A percentile compares a stretch with the other conserved stretches of the same genome.
Conservation (phyloP, 2,329 filamentous ascomycete genomes). For the Xylaria sp. region DNA sequence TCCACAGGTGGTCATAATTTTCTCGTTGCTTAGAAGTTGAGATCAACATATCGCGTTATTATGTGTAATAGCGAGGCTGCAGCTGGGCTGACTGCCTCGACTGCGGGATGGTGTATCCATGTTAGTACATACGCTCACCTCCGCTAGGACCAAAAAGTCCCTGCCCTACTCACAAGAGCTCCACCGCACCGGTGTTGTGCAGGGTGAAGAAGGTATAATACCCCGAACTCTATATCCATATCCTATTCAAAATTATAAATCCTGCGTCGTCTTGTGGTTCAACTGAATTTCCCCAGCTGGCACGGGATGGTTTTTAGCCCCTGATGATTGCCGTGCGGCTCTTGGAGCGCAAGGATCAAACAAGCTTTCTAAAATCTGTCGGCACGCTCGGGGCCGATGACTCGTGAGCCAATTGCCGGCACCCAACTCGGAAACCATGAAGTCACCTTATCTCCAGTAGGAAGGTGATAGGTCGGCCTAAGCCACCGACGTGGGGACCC, state of each 20-base stretch:
- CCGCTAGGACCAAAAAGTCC: constrained; percentile 3
- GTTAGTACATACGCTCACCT: constrained; percentile 3
- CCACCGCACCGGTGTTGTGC: constrained; percentile 12
- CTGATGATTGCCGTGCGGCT: constrained; percentile 32
- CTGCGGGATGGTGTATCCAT: constrained; percentile 8
- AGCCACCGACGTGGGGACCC: constrained; percentile 17
- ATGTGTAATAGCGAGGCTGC: constrained; percentile 30
- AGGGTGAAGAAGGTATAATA: neutral
- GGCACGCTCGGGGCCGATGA: constrained; percentile 21
- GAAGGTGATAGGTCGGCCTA: constrained; percentile 18
- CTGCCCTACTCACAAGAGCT: constrained; percentile 14
- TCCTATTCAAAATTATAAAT: neutral
- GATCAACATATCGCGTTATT: constrained; percentile 30
- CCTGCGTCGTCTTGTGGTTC: constrained; percentile 4
- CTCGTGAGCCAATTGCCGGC: constrained; percentile 30
- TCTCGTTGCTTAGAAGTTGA: constrained; percentile 27
- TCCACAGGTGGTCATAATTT: constrained; percentile 24
- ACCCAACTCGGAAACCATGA: constrained; percentile 27
- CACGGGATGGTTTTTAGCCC: neutral
- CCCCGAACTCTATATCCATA: constrained; percentile 15
- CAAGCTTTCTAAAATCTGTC: constrained; percentile 31
- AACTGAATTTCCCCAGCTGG: neutral
- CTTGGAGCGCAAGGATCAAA: constrained; percentile 30
- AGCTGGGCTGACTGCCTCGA: neutral
- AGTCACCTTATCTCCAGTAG: constrained; percentile 14